A percentile compares a stretch with the other conserved stretches of the same genome.
phyloP scores from a whole-genome alignment of 78 protist genomes.

The Dictyostelium intermedium region DNA sequence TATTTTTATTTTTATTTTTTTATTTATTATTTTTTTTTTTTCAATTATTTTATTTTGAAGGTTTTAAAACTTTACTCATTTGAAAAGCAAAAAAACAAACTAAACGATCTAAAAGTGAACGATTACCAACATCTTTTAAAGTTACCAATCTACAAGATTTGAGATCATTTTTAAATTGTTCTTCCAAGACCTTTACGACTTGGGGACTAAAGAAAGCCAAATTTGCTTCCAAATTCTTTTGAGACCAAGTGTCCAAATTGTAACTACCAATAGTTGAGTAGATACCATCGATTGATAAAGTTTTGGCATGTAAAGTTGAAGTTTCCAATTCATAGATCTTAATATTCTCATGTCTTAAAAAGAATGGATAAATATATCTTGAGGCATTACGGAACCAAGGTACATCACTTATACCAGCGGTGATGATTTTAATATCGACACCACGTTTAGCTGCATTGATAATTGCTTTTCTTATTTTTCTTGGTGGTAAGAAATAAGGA shows the following conservation, averaged over 20 bases:
- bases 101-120: constrained; percentile 11
- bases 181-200: constrained; percentile 29
- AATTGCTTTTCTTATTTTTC: constrained; percentile 22
- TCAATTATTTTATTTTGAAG: not conserved
- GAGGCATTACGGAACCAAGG: constrained; percentile 68
- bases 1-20: not conserved
- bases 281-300: constrained; percentile 52
- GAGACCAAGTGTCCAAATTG: constrained; percentile 67
- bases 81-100: constrained; percentile 40
- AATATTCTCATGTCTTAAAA: not conserved
- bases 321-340: constrained; percentile 39
- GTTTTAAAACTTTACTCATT: constrained; percentile 43
- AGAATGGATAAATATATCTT: constrained; percentile 32
- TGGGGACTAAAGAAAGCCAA: constrained; percentile 5
- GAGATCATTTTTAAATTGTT: constrained; percentile 56
- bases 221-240: constrained; percentile 52
- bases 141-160: constrained; percentile 11
- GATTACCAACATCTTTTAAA: not conserved
- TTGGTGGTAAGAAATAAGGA: constrained; percentile 78
- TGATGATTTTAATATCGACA: constrained; percentile 44
- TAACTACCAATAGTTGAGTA: constrained; percentile 63
- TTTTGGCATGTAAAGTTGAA: constrained; percentile 59
- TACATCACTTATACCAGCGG: constrained; percentile 66
- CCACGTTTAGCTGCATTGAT: constrained; percentile 61
- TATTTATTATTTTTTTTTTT: not conserved